phyloP scores from a whole-genome alignment of 352 stramenopile genomes.

The Globisporangium iwayamae region DNA sequence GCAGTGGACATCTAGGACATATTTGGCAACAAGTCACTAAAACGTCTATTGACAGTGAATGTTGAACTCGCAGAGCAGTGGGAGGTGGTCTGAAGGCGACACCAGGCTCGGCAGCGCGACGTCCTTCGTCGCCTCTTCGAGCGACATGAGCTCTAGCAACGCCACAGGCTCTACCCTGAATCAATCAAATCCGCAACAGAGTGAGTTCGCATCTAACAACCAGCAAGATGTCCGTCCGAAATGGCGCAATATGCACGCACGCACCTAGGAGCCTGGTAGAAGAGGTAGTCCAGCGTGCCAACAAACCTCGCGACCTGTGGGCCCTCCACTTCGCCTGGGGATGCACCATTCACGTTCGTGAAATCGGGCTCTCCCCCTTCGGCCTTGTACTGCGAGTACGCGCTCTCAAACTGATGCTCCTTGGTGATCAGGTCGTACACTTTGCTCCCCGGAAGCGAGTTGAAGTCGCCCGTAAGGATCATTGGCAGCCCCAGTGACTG shows the following conservation, averaged over 20 bases:
- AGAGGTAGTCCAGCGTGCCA: constrained; percentile 82
- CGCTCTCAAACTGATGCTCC: constrained; percentile 38
- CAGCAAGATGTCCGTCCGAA: background rate
- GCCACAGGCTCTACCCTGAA: constrained; percentile 36
- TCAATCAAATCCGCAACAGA: background rate
- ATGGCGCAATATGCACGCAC: constrained; percentile 20
- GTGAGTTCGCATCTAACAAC: too few relatives aligned
- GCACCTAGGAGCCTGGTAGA: constrained; percentile 58
- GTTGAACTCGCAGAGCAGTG: constrained; percentile 63
- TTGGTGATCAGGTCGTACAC: constrained; percentile 64
- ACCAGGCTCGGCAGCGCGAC: constrained; percentile 58
- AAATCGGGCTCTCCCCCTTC: constrained; percentile 41
- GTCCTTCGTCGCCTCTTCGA: constrained; percentile 53
- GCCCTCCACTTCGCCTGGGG: constrained; percentile 16
- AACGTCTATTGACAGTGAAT: constrained; percentile 2
- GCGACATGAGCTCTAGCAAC: constrained; percentile 72
- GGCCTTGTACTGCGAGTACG: constrained; percentile 48
- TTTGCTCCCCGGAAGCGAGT: constrained; percentile 72
- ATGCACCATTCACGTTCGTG: constrained; percentile 70
- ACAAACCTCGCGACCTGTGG: constrained; percentile 56
- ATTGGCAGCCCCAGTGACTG: constrained; percentile 20
- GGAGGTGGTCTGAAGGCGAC: constrained; percentile 76
- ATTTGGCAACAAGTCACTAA: background rate
- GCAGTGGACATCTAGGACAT: too few relatives aligned
- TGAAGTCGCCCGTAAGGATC: constrained; percentile 82